Evolutionary conservation across 2,329 filamentous ascomycete species (phyloP).

Genomic region (Colletotrichum simmondsii): DNA sequence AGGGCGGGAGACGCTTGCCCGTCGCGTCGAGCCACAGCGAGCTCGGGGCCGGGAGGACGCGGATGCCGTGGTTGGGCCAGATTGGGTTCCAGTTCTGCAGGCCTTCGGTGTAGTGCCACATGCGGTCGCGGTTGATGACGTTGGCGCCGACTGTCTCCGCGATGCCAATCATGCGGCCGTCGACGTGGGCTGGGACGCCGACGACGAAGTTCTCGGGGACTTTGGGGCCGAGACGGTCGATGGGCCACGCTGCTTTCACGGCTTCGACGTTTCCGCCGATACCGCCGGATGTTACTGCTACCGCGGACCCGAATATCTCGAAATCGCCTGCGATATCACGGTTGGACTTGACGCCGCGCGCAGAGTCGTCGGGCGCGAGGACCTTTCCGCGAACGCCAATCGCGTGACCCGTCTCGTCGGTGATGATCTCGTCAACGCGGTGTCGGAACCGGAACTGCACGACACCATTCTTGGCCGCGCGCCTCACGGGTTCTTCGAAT

Average conservation of each 20-base stretch:
- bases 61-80: conserved; percentile 70
- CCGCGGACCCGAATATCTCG: conserved; percentile 62
- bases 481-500: conserved; percentile 66
- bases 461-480: conserved; percentile 62
- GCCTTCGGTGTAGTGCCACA: conserved; percentile 76
- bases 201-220: conserved; percentile 67
- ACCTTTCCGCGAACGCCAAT: conserved; percentile 64
- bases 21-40: conserved; percentile 72
- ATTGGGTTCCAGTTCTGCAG: conserved; percentile 71
- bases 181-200: conserved; percentile 72
- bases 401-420: conserved; percentile 63
- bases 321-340: conserved; percentile 61
- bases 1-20: conserved; percentile 66
- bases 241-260: conserved; percentile 67
- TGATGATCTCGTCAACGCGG: conserved; percentile 65
- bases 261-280: conserved; percentile 72
- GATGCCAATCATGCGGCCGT: conserved; percentile 71
- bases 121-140: conserved; percentile 69
- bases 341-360: conserved; percentile 63
- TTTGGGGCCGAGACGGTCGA: conserved; percentile 65
- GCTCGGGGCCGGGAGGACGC: conserved; percentile 69
- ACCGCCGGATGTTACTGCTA: conserved; percentile 67
- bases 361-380: conserved; percentile 60
- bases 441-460: conserved; percentile 68
- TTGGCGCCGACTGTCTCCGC: conserved; percentile 62